Base-by-base conservation (phyloP, 2,329 filamentous ascomycete genomes). In the Trichoderma hamatum region DNA sequence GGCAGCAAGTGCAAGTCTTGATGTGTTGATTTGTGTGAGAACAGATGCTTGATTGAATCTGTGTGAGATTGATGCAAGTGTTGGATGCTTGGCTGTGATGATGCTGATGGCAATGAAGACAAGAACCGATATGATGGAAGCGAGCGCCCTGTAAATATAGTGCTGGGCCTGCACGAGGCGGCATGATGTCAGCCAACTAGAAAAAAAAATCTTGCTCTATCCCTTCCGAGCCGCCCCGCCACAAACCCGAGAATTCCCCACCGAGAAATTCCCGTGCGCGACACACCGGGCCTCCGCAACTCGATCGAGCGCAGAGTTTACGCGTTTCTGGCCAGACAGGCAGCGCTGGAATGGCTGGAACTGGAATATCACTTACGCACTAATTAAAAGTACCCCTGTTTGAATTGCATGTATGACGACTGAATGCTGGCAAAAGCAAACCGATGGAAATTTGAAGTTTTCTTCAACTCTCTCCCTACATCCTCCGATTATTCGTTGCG, bases 221-320 rank as follows among this genome's bases (percentile, higher is more conserved):
- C 10, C 67, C 65, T 69, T 61, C 68, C 68, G 63, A 70, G 55
- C 68, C 63, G 63, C 65, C 64, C 68, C 68, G 68, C 68, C 51
- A 43, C 46, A 43, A 68, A 56, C 14, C 68, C 68, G 68, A 70
- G 64, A 62, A 62, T 60, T 62, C 46, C 68, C 68, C 68, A 69
- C 67, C 67, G 67, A 65, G 67, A 65, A 63, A 69, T 63, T 69
- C 60, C 67, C 67, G 67, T 62, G n/a, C 36, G 34, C 13, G 19
- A 43, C 39, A 58, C 36, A 34, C 64, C 54, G 64, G 28, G 16
- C 11, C 54, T 59, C 43, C 54, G 64, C 36, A 24, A n/a, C 26
- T n/a, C 19, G 39, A 36, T 32, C 54, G n/a, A 59, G n/a, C 3
- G 26, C 36, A 52, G 32, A 6, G 9, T 46, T 36, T 26, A 49